phyloP scores from a whole-genome alignment of 164 flowering plant genomes.

The Annona squamosa region DNA sequence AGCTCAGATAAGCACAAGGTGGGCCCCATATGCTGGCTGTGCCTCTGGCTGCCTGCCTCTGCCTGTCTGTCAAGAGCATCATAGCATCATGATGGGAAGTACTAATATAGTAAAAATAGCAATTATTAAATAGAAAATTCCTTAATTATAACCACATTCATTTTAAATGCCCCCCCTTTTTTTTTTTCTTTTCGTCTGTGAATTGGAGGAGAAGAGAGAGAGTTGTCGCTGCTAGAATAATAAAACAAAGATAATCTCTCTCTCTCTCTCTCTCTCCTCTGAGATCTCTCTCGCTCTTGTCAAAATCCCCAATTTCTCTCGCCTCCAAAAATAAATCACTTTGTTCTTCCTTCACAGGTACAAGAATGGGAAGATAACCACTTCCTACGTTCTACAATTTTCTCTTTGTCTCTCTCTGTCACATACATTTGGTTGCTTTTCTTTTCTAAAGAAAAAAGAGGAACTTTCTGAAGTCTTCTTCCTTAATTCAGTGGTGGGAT shows the following conservation, averaged over 20 bases:
- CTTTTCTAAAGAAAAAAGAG: background rate
- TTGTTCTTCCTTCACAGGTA: background rate
- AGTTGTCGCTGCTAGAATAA: background rate
- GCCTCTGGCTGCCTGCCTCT: too few relatives aligned
- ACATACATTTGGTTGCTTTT: background rate
- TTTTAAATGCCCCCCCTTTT: too few relatives aligned
- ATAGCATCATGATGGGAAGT: background rate
- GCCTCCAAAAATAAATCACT: background rate
- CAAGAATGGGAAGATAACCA: background rate
- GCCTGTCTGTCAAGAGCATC: background rate
- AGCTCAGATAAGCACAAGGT: background rate
- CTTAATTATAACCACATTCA: background rate
- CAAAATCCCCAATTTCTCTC: background rate
- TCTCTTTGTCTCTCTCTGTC: constrained; percentile 1
- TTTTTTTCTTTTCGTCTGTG: too few relatives aligned
- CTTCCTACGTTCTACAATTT: background rate
- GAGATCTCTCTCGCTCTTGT: background rate
- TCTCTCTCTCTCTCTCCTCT: background rate
- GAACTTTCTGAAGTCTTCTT: background rate
- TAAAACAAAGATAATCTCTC: background rate
- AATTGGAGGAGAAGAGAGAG: too few relatives aligned
- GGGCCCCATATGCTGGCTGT: background rate
- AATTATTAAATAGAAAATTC: background rate
- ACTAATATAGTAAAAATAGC: background rate
- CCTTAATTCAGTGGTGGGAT: background rate